Conservation (phyloP, 202 grass and related monocot genomes). For the Zizania palustris region DNA sequence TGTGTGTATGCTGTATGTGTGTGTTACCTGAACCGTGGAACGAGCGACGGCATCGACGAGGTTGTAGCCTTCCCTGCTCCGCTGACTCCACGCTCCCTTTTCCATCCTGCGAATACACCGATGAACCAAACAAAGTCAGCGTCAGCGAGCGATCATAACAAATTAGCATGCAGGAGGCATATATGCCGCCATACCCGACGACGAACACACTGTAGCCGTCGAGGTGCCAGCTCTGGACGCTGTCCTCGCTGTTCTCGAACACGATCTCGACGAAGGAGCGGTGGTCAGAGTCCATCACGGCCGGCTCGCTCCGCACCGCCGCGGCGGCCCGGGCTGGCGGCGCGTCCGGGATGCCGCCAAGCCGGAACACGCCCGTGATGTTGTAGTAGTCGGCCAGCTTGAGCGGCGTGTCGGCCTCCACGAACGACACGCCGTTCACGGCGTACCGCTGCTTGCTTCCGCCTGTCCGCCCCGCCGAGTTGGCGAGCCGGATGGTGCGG, state of each 20-base stretch:
- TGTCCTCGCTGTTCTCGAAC: conserved; percentile 68
- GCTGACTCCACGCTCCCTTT: conserved; percentile 55
- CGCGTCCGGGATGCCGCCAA: conserved; percentile 59
- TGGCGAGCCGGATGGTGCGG: conserved; percentile 65
- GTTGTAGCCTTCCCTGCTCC: conserved; percentile 70
- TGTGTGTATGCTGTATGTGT: too few relatives aligned
- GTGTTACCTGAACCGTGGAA: conserved; percentile 73
- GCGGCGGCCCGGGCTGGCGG: conserved; percentile 1
- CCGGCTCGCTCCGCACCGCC: conserved; percentile 48
- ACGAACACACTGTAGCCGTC: conserved; percentile 83
- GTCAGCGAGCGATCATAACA: too few relatives aligned
- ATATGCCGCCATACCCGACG: conserved; percentile 52
- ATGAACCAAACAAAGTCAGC: not conserved
- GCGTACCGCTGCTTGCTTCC: conserved; percentile 63
- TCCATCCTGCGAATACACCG: conserved; percentile 55
- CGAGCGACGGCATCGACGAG: conserved; percentile 71
- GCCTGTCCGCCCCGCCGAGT: conserved; percentile 43
- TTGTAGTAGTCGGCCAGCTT: conserved; percentile 91
- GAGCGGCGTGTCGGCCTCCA: conserved; percentile 76
- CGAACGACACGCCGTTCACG: conserved; percentile 76
- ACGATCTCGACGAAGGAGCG: conserved; percentile 75
- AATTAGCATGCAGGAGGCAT: not conserved
- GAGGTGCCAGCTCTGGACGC: conserved; percentile 88
- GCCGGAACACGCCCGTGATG: conserved; percentile 66
- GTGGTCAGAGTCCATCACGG: conserved; percentile 74